These are phyloP conservation scores for Fusarium fujikuroi DNA, from an alignment of 2,329 filamentous ascomycete genomes.

Conservation along the genomic window DNA sequence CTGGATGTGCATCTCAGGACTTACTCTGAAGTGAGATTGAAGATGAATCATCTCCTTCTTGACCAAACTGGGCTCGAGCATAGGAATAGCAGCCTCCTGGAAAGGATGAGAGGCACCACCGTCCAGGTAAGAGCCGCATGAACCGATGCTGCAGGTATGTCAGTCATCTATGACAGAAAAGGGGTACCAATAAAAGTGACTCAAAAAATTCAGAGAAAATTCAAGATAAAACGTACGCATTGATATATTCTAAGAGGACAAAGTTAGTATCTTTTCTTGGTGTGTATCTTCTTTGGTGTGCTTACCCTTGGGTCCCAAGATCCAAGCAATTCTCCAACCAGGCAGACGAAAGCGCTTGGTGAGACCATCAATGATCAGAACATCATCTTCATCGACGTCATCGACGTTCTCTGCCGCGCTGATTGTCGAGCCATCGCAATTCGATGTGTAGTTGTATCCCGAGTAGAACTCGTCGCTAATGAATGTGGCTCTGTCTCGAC, in stretches of 20 bases:
- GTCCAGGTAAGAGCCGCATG: slow-evolving; percentile 92
- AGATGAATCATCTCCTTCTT: slow-evolving; percentile 88
- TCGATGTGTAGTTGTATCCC: slow-evolving; percentile 89
- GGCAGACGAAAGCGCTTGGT: slow-evolving; percentile 97
- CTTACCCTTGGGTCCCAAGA: slow-evolving; percentile 83
- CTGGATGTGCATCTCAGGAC: slow-evolving; percentile 26
- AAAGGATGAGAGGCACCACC: slow-evolving; percentile 95
- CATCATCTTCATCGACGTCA: slow-evolving; percentile 89
- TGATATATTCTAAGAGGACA: not conserved
- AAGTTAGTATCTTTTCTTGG: not conserved
- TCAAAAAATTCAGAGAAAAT: not conserved
- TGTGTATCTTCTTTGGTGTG: not conserved
- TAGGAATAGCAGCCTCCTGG: slow-evolving; percentile 90
- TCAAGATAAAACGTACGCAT: not conserved
- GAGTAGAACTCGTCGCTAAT: slow-evolving; percentile 98
- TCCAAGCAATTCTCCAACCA: slow-evolving; percentile 97
- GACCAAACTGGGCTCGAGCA: slow-evolving; percentile 89
- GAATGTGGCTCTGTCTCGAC: slow-evolving; percentile 87
- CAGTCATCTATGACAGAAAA: not conserved
- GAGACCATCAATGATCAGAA: slow-evolving; percentile 93
- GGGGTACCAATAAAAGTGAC: not conserved
- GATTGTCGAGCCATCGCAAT: slow-evolving; percentile 92
- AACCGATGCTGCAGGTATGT: slow-evolving; percentile 67
- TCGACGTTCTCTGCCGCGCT: slow-evolving; percentile 71
- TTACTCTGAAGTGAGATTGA: slow-evolving; percentile 82